Conservation (phyloP, 495 filamentous ascomycete species). For the Penicillium argentinense region DNA sequence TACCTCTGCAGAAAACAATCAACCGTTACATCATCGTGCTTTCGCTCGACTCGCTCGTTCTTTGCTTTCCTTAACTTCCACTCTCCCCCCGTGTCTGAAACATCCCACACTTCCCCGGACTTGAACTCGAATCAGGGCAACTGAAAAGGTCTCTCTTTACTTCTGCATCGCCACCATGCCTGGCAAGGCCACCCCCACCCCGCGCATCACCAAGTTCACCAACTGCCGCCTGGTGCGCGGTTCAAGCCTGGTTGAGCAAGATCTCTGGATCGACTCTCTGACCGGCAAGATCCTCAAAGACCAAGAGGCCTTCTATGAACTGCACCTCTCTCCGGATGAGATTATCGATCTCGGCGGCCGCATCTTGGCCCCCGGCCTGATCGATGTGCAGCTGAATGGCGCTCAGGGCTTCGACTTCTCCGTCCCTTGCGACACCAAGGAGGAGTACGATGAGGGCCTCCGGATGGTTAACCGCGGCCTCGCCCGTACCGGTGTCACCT, state of each 20-base stretch:
- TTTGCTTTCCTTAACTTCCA: background rate
- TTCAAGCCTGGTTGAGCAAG: conserved; percentile 61
- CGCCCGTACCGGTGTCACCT: conserved; percentile 75
- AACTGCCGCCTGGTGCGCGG: conserved; percentile 72
- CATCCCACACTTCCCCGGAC: too few relatives aligned
- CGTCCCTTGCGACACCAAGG: conserved; percentile 59
- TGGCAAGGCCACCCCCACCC: conserved; percentile 34
- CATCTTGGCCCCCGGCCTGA: conserved; percentile 77
- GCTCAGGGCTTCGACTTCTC: conserved; percentile 87
- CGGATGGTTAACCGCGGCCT: conserved; percentile 65
- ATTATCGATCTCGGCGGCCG: conserved; percentile 73
- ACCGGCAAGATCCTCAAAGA: conserved; percentile 75
- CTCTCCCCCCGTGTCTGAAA: background rate
- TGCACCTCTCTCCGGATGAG: conserved; percentile 51
- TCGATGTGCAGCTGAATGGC: conserved; percentile 85
- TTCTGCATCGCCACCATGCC: conserved; percentile 30
- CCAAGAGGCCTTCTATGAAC: conserved; percentile 73
- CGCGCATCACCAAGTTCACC: conserved; percentile 75
- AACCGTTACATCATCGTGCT: conserved; percentile 28
- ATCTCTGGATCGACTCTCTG: conserved; percentile 75
- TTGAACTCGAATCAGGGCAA: too few relatives aligned
- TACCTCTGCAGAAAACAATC: conserved; percentile 3
- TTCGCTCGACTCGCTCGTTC: conserved; percentile 7
- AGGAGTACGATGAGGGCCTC: conserved; percentile 65
- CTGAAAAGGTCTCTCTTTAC: too few relatives aligned